Percentiles rank a stretch among this genome's conserved stretches.
Conservation (phyloP, 2,329 filamentous ascomycete genomes). For the Fusarium sp. region DNA sequence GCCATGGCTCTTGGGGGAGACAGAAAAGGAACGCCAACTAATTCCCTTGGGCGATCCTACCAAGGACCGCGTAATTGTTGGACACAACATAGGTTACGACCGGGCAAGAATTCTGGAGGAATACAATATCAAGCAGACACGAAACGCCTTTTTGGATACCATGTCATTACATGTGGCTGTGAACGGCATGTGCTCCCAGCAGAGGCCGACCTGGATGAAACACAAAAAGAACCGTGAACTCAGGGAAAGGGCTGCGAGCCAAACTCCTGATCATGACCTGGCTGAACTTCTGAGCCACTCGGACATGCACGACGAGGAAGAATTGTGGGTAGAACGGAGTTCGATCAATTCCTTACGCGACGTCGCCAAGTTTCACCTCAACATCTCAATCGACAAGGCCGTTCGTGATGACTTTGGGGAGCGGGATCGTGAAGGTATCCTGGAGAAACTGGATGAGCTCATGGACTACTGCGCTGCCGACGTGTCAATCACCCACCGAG, state of each 20-base stretch:
- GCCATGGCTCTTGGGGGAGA: conserved; percentile 90
- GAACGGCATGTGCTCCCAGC: conserved; percentile 98
- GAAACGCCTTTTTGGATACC: conserved; percentile 91
- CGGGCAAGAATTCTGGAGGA: conserved; percentile 89
- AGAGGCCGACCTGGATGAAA: conserved; percentile 97
- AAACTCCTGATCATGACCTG: conserved; percentile 77
- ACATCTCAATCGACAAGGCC: conserved; percentile 90
- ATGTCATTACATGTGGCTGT: conserved; percentile 99
- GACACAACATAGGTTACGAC: conserved; percentile 97
- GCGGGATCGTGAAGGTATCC: conserved; percentile 76
- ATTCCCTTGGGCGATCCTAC: conserved; percentile 85
- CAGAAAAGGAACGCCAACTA: conserved; percentile 79
- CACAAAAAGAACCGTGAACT: conserved; percentile 91
- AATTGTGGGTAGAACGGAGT: conserved; percentile 94
- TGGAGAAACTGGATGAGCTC: conserved; percentile 80
- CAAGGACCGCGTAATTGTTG: conserved; percentile 81
- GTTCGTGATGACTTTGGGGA: conserved; percentile 87
- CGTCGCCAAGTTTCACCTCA: conserved; percentile 95
- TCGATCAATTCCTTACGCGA: conserved; percentile 95
- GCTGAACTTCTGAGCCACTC: conserved; percentile 75
- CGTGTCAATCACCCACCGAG: conserved; percentile 89
- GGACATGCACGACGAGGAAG: conserved; percentile 85
- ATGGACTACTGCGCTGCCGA: conserved; percentile 96
- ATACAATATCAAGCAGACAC: conserved; percentile 84
- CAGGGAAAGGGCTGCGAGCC: conserved; percentile 79